Base-by-base conservation (phyloP, 257 asterid species). In the Parsonsia alboflavescens region DNA sequence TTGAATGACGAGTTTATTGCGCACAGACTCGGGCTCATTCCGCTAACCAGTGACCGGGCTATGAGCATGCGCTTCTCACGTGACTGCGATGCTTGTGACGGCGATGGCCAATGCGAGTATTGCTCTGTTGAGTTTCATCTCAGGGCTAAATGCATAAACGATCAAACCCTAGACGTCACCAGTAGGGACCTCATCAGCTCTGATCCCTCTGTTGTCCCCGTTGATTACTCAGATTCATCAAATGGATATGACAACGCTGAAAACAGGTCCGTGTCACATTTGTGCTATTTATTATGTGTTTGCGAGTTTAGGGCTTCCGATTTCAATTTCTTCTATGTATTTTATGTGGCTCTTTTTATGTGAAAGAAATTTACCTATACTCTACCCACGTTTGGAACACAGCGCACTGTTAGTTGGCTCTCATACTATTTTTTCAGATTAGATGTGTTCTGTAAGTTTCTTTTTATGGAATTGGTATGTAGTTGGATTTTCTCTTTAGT, bases 71-170 rank as follows among this genome's bases (percentile, higher is more conserved):
- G 97, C 49, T 94, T 92, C 89, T 92, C 97, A 4, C 91, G 97
- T 15, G 97, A 94, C 85, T 94, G 99, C 75, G 97, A 94, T 80
- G 97, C 99, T 57, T 94, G 98, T 82, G 99, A 94, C 76, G 99
- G 99, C 0, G 99, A 92, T 72, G 98, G 98, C 66, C 96, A 92
- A 84, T 94, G 99, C 75, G 97, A 94, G 90, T 92, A 85, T 78
- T 94, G 98, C 81, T 89, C 97, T 15, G 98, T 95, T 64, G 99
- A 95, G 93, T 95, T 92, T 72, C 93, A 89, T 67, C 79, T 95
- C 3, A 80, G 93, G 2, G 99, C 89, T 0, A 95, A 88, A 81
- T 95, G 99, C 80, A 71, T 85, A 11, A 82, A 71, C 46, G 99
- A 90, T 77, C 88, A 88, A 81, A 92, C 99, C 62, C 92, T 89